Evolutionary conservation across 805 yeast species (phyloP), one percentile per base, ranked within the genome.

Genomic region (Tetrapisispora fleetii): DNA sequence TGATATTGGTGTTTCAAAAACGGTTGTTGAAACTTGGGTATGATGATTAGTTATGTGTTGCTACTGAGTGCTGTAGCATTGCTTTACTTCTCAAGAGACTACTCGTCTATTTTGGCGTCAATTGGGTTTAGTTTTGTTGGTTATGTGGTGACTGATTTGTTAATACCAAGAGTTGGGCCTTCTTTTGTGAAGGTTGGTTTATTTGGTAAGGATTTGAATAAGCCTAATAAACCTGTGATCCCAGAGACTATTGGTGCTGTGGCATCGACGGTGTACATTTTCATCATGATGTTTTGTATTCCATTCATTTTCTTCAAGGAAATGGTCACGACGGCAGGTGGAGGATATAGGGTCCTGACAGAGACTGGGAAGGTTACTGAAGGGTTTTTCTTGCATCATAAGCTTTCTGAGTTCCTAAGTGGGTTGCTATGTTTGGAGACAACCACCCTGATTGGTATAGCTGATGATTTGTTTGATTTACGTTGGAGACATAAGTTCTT

Each of bases 401-500:
- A 83, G 64, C 72, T 93, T 47, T 83, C 95, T 0, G 95, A 88
- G 54, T 93, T 83, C 65, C 73, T 93, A 54, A 81, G 95, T 58
- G 95, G 95, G 4, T 72, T 91, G 10, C 68, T 93, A 51, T 87
- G 95, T 52, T 67, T 93, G 43, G 88, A 88, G 67, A 79, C 88
- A 54, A 90, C 93, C 64, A 75, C 89, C 16, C 69, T 93, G 40
- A 71, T 93, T 40, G 99, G 99, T 0, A 74, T 93, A 30, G 84
- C 95, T 43, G 99, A 93, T 66, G 99, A 93, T 69, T 73, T 93
- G 58, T 93, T 93, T 61, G 99, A 93, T 66, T 80, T 93, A 53
- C 77, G 96, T 57, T 93, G 99, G 99, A 76, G 99, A 62, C 96
- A 93, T 70, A 93, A 93, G 72, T 88, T 93, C 69, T 88, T 93